These are phyloP conservation scores for Fusarium fracticaudum DNA, from an alignment of 2,329 filamentous ascomycete species.

Conservation along the genomic window DNA sequence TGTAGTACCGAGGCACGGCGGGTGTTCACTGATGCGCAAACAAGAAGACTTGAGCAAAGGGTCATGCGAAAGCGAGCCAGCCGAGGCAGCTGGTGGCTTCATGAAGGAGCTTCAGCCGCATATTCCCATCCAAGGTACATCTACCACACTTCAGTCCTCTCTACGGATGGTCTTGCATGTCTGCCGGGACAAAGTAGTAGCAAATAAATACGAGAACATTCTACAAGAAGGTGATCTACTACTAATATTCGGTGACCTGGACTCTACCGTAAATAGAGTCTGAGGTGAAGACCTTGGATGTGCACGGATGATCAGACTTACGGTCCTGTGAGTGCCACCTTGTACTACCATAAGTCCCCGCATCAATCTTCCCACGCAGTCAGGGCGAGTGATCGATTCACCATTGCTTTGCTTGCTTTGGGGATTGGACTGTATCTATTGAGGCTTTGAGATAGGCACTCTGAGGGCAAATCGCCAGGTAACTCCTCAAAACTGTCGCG, in stretches of 20 bases:
- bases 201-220: rapidly evolving
- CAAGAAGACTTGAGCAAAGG: no score
- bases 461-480: neutral
- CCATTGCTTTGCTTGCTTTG: rapidly evolving
- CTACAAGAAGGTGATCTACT: rapidly evolving
- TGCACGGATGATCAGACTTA: neutral
- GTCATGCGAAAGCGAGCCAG: neutral
- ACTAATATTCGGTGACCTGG: neutral
- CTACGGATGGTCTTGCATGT: neutral
- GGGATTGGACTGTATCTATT: neutral
- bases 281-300: neutral
- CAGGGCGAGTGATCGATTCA: neutral
- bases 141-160: rapidly evolving
- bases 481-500: neutral
- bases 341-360: neutral
- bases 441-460: neutral
- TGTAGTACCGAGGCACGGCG: rapidly evolving
- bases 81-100: neutral
- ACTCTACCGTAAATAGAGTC: neutral
- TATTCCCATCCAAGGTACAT: neutral
- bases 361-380: neutral
- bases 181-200: rapidly evolving
- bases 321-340: neutral
- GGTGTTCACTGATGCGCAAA: neutral
- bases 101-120: neutral